phyloP scores from a whole-genome alignment of 192 early-diverging fungal species.

The Coemansia sp. region DNA sequence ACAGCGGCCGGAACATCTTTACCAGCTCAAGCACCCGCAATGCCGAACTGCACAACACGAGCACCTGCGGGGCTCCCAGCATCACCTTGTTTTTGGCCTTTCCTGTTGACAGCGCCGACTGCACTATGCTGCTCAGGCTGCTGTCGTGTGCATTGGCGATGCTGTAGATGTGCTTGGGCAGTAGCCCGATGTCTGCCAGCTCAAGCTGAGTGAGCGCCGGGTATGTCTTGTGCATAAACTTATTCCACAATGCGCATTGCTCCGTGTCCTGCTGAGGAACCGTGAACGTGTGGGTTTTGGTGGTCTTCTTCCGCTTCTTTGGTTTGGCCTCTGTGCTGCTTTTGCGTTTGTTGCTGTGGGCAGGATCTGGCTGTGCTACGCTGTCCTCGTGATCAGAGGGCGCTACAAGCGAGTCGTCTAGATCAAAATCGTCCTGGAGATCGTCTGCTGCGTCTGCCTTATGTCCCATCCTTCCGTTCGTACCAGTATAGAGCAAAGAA shows the following conservation, averaged over 20 bases:
- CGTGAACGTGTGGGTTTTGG: constrained; percentile 9
- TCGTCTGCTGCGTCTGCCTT: constrained; percentile 30
- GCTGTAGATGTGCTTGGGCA: constrained; percentile 24
- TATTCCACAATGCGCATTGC: constrained; percentile 41
- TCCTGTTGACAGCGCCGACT: constrained; percentile 21
- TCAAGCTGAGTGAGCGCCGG: constrained; percentile 33
- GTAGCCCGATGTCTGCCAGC: constrained; percentile 23
- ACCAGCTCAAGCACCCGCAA: constrained; percentile 45
- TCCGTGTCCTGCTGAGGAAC: constrained; percentile 17
- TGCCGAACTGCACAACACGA: constrained; percentile 47
- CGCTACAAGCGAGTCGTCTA: constrained; percentile 26
- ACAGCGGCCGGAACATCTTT: constrained; percentile 21
- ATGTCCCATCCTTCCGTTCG: constrained; percentile 7
- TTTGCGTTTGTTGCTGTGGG: background rate
- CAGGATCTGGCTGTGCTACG: background rate
- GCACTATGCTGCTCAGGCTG: constrained; percentile 28
- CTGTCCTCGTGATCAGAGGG: background rate
- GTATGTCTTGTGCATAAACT: constrained; percentile 44
- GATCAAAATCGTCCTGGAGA: constrained; percentile 47
- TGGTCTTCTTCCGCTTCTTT: constrained; percentile 17
- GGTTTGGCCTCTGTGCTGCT: background rate
- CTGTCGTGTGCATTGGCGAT: background rate
- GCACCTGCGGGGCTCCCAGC: constrained; percentile 40
- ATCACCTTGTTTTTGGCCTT: constrained; percentile 41
- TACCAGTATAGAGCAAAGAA: background rate